Evolutionary conservation across 345 rosid species (phyloP).

Genomic region (Pistacia integerrima): DNA sequence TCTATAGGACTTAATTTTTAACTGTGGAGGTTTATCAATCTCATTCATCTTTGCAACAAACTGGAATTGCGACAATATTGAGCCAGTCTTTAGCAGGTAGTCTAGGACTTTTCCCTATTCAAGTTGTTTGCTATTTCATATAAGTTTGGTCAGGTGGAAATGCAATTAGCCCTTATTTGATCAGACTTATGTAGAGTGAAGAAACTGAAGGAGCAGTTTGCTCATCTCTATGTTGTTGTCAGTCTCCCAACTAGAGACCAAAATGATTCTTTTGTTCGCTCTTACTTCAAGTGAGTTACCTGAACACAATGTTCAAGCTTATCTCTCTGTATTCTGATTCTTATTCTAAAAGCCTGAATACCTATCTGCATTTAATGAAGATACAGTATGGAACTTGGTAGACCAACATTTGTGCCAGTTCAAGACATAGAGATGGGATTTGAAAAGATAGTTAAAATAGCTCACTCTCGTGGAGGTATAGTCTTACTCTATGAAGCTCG

Average conservation of each 20-base stretch:
- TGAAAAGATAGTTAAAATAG: conserved; percentile 87
- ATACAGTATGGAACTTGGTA: conserved; percentile 81
- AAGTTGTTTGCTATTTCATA: neutral
- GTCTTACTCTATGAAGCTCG: conserved; percentile 5
- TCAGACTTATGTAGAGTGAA: conserved; percentile 48
- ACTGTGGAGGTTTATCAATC: conserved; percentile 82
- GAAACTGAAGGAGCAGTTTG: conserved; percentile 75
- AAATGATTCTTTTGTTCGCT: conserved; percentile 65
- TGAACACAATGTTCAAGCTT: neutral
- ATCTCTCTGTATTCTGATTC: neutral
- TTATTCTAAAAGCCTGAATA: neutral
- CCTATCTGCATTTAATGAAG: conserved; percentile 36
- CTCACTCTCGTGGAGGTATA: conserved; percentile 82
- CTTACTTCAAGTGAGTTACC: conserved; percentile 81
- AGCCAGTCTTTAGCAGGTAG: conserved; percentile 66
- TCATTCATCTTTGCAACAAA: conserved; percentile 80
- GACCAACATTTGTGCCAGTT: conserved; percentile 78
- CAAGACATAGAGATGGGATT: conserved; percentile 92
- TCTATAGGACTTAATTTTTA: conserved; percentile 78
- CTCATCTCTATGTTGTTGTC: conserved; percentile 61
- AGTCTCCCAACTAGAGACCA: conserved; percentile 63
- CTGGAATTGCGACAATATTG: conserved; percentile 57
- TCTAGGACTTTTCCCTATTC: neutral
- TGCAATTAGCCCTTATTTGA: neutral
- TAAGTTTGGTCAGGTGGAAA: neutral